Base-by-base conservation (phyloP, 2,329 filamentous ascomycete species). In the Aureobasidium zeae region DNA sequence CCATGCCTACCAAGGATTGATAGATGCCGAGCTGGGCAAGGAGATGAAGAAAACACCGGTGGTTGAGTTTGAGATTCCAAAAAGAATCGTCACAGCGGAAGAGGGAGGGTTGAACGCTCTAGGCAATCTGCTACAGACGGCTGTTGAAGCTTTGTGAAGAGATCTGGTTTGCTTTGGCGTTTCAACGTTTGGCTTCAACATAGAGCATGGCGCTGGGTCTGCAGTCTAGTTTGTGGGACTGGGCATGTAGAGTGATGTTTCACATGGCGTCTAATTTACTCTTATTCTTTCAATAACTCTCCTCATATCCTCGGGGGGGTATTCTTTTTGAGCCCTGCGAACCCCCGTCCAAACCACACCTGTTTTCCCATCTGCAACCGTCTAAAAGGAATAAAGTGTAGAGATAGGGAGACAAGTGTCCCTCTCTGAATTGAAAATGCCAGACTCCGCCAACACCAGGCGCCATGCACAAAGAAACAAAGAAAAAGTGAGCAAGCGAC, bases 1-100 rank as follows among this genome's bases (percentile, higher is more conserved):
- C 58, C 87, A 96, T 61, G 89, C 86, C 0, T 98, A 96, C 63
- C 76, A 71, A 55, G 85, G 78, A 58, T 74, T 98, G 59, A 66
- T 96, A 31, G 85, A 91, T 48, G 81, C 81, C 3, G 91, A 98
- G 62, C 70, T 94, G 50, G 71, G 74, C 47, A 93, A 89, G 64
- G 78, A 85, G 31, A 70, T 94, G 50, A 93, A 83, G 67, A 94
- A 89, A 62, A 70, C 77, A 5, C 88, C 89, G 0, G 86, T 91
- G 10, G 79, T 96, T 38, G 91, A 96, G 62, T 95, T 84, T 63
- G 85, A 91, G 63, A 95, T 98, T 50, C 88, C 89, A 6, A 91
- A 91, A 67, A 78, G 73, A 53, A 82, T 94, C 29, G 83, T 94
- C 41, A 70, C 63, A 6, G 54, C 41, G 16, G 58, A 58, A 11